phyloP scores from a whole-genome alignment of 2,329 filamentous ascomycete species.

The Colletotrichum trifolii region DNA sequence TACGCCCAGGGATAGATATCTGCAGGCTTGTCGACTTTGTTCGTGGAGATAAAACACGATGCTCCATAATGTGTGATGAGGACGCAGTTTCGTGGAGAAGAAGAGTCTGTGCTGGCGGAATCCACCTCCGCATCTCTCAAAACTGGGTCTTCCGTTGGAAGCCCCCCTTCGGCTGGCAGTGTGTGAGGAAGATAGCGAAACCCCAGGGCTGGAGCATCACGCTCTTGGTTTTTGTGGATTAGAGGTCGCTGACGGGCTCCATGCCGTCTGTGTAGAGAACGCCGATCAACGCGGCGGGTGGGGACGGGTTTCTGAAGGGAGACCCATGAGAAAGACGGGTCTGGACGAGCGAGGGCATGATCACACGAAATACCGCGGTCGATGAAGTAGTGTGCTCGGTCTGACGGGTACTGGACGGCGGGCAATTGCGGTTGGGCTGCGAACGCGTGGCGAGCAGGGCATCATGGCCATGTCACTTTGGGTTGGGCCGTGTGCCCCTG shows the following conservation, averaged over 20 bases:
- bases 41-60: neutral
- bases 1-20: neutral
- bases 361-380: neutral
- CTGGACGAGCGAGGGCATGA: neutral
- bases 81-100: constrained; percentile 13
- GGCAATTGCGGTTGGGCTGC: neutral
- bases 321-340: constrained; percentile 3
- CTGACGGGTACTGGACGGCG: too few relatives aligned
- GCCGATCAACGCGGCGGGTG: constrained; percentile 4
- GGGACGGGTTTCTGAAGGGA: neutral
- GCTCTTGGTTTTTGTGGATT: constrained; percentile 5
- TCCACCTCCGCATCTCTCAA: constrained; percentile 21
- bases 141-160: constrained; percentile 1
- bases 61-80: neutral
- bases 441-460: neutral
- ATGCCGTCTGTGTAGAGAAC: constrained; percentile 10
- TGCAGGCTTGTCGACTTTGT: neutral
- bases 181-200: neutral
- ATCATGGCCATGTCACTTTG: constrained; percentile 8
- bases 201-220: constrained; percentile 2
- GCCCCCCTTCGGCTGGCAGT: neutral
- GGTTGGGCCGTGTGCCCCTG: constrained; percentile 1
- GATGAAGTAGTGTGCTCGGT: neutral
- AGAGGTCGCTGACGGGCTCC: neutral
- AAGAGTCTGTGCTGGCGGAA: neutral